phyloP scores from a whole-genome alignment of 805 yeast genomes.

The Myxozyma neglecta region DNA sequence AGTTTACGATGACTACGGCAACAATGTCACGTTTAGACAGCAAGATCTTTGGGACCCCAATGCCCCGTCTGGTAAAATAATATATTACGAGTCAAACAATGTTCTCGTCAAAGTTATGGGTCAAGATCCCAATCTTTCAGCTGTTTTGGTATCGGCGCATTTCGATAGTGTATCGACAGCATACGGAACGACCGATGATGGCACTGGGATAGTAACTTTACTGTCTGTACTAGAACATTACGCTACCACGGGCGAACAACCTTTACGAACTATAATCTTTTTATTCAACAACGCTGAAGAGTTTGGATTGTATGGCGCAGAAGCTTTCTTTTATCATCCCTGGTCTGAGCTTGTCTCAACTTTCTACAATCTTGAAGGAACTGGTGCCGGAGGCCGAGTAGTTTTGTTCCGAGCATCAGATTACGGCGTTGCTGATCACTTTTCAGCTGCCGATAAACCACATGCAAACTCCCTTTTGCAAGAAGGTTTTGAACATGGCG shows the following conservation, averaged over 20 bases:
- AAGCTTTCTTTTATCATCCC: conserved; percentile 68
- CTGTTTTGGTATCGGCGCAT: conserved; percentile 78
- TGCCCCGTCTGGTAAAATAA: conserved; percentile 49
- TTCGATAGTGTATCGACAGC: conserved; percentile 75
- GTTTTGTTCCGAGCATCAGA: conserved; percentile 66
- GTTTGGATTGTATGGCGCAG: conserved; percentile 83
- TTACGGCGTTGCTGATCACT: conserved; percentile 60
- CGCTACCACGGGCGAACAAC: conserved; percentile 41
- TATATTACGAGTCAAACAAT: conserved; percentile 82
- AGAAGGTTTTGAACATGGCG: conserved; percentile 74
- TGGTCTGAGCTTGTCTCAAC: conserved; percentile 64
- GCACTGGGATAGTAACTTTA: conserved; percentile 81
- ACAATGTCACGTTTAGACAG: conserved; percentile 51
- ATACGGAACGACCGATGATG: conserved; percentile 89
- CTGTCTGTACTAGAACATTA: conserved; percentile 64
- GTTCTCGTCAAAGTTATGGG: conserved; percentile 77
- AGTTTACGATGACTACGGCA: conserved; percentile 46
- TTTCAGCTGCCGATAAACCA: conserved; percentile 54
- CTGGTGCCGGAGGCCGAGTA: conserved; percentile 90
- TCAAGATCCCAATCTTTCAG: conserved; percentile 55
- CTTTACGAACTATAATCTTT: conserved; percentile 71
- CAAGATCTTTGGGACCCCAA: conserved; percentile 42
- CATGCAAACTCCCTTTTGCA: conserved; percentile 80
- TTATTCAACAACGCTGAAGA: conserved; percentile 91
- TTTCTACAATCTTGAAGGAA: conserved; percentile 85